Evolutionary conservation across 2,329 filamentous ascomycete species (phyloP).

Genomic region (Alternaria triticina): DNA sequence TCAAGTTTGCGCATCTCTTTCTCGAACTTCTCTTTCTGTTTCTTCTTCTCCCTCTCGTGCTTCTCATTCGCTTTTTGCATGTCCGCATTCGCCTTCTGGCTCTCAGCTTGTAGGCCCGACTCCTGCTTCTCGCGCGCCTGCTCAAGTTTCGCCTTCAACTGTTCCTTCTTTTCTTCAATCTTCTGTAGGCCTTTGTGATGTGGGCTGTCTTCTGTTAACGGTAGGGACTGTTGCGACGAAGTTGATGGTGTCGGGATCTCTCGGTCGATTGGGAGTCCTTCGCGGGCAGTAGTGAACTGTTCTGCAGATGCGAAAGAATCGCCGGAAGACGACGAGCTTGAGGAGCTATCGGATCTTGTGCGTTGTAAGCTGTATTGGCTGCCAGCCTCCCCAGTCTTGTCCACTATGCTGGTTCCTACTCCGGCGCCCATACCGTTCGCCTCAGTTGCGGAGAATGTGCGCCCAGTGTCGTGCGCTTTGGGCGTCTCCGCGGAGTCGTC

Average conservation of each 20-base stretch:
- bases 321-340: conserved; percentile 30
- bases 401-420: conserved; percentile 46
- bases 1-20: conserved; percentile 66
- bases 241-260: conserved; percentile 36
- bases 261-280: conserved; percentile 33
- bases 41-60: conserved; percentile 63
- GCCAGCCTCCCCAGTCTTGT: conserved; percentile 23
- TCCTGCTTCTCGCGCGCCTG: conserved; percentile 62
- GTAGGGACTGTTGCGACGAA: conserved; percentile 30
- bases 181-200: conserved; percentile 65
- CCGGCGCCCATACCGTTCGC: conserved; percentile 47
- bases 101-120: conserved; percentile 21
- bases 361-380: conserved; percentile 24
- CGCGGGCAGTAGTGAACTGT: conserved; percentile 48
- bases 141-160: conserved; percentile 68
- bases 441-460: conserved; percentile 35
- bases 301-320: conserved; percentile 53
- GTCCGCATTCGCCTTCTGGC: conserved; percentile 55
- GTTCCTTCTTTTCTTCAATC: conserved; percentile 62
- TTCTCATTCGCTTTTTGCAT: conserved; percentile 67
- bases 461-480: conserved; percentile 23
- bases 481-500: conserved; percentile 17
- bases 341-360: conserved; percentile 35
- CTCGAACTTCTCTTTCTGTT: conserved; percentile 51
- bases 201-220: conserved; percentile 19